Evolutionary conservation across 228 moss, liverwort and hornwort species (phyloP).

Genomic region (Sphagnum fallax): DNA sequence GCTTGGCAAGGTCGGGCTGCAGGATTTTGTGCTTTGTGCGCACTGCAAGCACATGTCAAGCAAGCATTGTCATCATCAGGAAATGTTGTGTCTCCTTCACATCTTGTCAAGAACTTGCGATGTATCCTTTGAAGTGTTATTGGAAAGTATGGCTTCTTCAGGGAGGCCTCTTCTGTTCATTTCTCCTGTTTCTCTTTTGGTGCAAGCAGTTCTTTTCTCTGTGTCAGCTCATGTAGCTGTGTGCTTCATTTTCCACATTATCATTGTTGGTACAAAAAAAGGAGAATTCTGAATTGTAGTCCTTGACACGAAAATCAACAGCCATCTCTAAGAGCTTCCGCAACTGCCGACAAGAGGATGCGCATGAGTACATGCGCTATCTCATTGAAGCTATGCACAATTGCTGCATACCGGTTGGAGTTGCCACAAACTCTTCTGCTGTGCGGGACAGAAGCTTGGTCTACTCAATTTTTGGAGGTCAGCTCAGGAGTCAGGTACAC

Average conservation of each 20-base stretch:
- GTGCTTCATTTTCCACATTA: not conserved
- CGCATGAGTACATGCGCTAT: conserved; percentile 91
- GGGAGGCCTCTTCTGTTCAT: not conserved
- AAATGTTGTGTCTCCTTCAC: conserved; percentile 68
- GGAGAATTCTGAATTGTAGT: not conserved
- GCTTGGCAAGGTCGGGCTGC: conserved; percentile 65
- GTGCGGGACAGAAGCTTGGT: conserved; percentile 44
- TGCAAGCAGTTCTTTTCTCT: not conserved
- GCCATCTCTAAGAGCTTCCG: conserved; percentile 73
- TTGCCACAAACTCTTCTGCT: conserved; percentile 46
- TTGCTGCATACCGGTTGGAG: conserved; percentile 70
- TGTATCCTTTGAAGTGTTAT: conserved; percentile 32
- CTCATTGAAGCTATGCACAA: conserved; percentile 82
- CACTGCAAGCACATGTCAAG: conserved; percentile 83
- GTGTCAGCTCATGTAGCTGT: not conserved
- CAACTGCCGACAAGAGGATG: conserved; percentile 91
- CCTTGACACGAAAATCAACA: conserved; percentile 31
- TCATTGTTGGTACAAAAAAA: too few relatives aligned
- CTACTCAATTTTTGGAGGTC: conserved; percentile 49
- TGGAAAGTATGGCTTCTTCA: not conserved
- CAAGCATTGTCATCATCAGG: conserved; percentile 77
- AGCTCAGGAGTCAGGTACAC: conserved; percentile 40
- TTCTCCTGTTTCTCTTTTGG: not conserved
- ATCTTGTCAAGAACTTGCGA: conserved; percentile 77
- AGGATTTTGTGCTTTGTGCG: conserved; percentile 93